A percentile compares a stretch with the other conserved stretches of the same genome.
These are phyloP conservation scores for Haplosporangium gracile DNA, from an alignment of 192 early-diverging fungal species.

Conservation along the genomic window DNA sequence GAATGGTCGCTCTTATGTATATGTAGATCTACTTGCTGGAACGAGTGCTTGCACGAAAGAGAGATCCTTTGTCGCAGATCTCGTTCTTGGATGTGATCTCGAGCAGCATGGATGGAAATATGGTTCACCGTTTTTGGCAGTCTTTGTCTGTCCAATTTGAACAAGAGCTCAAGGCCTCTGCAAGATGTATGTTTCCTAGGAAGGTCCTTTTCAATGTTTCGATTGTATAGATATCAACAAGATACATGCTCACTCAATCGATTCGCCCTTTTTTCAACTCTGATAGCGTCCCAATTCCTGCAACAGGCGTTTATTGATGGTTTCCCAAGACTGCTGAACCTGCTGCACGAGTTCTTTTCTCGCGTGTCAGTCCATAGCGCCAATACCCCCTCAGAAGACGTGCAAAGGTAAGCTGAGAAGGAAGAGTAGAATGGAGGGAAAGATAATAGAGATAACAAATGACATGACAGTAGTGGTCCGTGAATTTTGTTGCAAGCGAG, in stretches of 20 bases:
- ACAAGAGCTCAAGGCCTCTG: conserved; percentile 64
- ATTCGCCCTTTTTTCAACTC: background rate
- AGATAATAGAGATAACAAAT: background rate
- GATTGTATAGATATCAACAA: background rate
- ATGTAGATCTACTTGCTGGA: conserved; percentile 65
- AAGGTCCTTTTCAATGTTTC: background rate
- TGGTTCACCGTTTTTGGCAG: conserved; percentile 69
- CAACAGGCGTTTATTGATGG: conserved; percentile 67
- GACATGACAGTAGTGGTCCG: background rate
- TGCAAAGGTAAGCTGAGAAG: conserved; percentile 57
- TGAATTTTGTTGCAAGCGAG: background rate
- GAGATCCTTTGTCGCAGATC: conserved; percentile 62
- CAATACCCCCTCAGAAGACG: conserved; percentile 57
- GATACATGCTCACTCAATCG: background rate
- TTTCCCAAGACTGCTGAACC: conserved; percentile 63
- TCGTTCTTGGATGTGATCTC: conserved; percentile 66
- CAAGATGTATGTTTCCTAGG: conserved; percentile 57
- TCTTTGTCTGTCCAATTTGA: conserved; percentile 66
- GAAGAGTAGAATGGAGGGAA: too few relatives aligned
- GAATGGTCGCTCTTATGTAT: background rate
- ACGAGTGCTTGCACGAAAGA: conserved; percentile 63
- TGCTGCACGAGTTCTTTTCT: conserved; percentile 69
- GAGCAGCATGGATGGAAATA: conserved; percentile 63
- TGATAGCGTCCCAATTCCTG: conserved; percentile 62
- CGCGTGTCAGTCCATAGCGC: conserved; percentile 63